Base-by-base conservation (phyloP, 2,329 filamentous ascomycete genomes). In the Venturia effusa region DNA sequence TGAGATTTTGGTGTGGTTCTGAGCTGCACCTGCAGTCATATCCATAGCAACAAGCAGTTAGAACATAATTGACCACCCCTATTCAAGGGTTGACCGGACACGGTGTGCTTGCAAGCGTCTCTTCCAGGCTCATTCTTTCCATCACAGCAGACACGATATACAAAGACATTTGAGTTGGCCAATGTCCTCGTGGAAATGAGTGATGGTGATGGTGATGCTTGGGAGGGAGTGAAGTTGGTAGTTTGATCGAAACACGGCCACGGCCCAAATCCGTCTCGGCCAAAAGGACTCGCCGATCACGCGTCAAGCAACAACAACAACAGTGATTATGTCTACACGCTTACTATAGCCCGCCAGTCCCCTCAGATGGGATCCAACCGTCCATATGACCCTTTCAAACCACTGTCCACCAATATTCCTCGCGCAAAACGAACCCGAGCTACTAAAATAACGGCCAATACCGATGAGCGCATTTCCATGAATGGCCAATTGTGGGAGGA, bases 1-100 rank as follows among this genome's bases (percentile, higher is more conserved):
- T 22, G 22, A 3, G 22, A 15, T 24, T 51, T 2, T 2, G n/a
- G 5, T 13, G 22, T 27, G 22, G 22, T 8, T 8, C n/a, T n/a
- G n/a, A n/a, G 22, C n/a, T 7, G 10, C n/a, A 24, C 43, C n/a
- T 48, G 43, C 48, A 10, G 11, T 54, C 48, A 30, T 24, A 15
- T 57, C 51, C 51, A 57, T 57, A 19, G 51, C 51, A 34, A 51
- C 2, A 57, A 57, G 51, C 51, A 57, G n/a, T n/a, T n/a, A 57
- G 51, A 57, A 32, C 15, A 24, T 45, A 4, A 45, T 7, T n/a
- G n/a, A 22, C 43, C 7, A 6, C 8, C 37, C 15, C 8, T 27
- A 8, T 48, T n/a, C 22, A 51, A 11, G 45, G 10, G 10, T 24
- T 13, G 22, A 34, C 27, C 27, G 30, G 27, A n/a, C n/a, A 10